Percentiles rank a stretch among this genome's conserved stretches.
Conservation (phyloP, 2,329 filamentous ascomycete species). For the Huntiella abstrusa region DNA sequence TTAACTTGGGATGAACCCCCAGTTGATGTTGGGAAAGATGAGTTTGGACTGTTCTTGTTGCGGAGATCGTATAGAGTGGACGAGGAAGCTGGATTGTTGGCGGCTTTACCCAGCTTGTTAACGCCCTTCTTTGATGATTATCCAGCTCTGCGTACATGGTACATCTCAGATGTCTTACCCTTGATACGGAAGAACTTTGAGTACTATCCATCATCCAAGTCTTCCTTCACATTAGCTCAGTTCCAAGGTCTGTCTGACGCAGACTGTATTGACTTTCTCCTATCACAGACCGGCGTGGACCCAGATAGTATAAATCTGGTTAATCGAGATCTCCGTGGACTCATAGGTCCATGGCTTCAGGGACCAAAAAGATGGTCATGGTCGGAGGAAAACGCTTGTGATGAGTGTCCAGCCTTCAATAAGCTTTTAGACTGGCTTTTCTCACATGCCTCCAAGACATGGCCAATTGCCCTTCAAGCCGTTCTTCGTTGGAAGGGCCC, state of each 20-base stretch:
- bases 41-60: conserved; percentile 44
- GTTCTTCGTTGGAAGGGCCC: conserved; percentile 59
- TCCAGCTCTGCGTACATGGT: conserved; percentile 45
- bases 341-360: conserved; percentile 59
- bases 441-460: conserved; percentile 36
- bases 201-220: conserved; percentile 39
- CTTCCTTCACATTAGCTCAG: conserved; percentile 35
- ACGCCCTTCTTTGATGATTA: conserved; percentile 47
- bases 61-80: conserved; percentile 52
- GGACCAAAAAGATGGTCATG: conserved; percentile 7
- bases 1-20: conserved; percentile 32
- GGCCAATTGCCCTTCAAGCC: conserved; percentile 41
- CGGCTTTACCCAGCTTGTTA: conserved; percentile 47
- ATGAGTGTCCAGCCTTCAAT: conserved; percentile 44
- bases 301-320: conserved; percentile 24
- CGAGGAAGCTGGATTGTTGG: conserved; percentile 49
- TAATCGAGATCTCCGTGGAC: conserved; percentile 45
- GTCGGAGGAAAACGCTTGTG: conserved; percentile 15
- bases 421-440: conserved; percentile 49
- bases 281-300: conserved; percentile 33
- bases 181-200: conserved; percentile 49
- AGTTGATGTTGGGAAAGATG: conserved; percentile 30
- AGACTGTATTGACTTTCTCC: conserved; percentile 39
- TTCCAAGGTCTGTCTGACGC: conserved; percentile 44
- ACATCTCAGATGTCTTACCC: conserved; percentile 49